These are phyloP conservation scores for Fistulifera pelliculosa DNA, from an alignment of 108 stramenopile species.

Conservation along the genomic window DNA sequence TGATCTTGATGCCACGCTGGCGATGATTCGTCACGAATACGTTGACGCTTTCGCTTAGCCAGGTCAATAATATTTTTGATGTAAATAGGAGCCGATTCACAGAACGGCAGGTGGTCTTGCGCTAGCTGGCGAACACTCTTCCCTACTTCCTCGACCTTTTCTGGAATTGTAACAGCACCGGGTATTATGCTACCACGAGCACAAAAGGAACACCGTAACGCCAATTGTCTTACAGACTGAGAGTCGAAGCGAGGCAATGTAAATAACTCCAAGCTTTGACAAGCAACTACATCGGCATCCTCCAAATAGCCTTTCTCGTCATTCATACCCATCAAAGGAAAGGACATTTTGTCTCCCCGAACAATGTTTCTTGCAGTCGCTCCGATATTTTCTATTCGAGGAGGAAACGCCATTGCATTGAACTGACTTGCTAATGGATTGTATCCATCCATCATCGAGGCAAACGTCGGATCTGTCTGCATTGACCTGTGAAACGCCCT, in stretches of 20 bases:
- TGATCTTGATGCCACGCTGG: conserved; percentile 3
- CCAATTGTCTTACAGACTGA: neutral
- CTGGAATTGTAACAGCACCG: conserved; percentile 2
- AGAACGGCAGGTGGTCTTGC: conserved; percentile 1
- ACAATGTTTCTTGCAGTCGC: too few relatives aligned
- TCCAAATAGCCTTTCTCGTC: neutral
- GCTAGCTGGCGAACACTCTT: conserved; percentile 5
- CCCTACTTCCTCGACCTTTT: neutral
- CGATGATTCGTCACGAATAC: neutral
- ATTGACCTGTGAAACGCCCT: too few relatives aligned
- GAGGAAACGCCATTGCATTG: too few relatives aligned
- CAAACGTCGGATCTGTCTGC: too few relatives aligned
- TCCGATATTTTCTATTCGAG: too few relatives aligned
- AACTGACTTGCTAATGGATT: too few relatives aligned
- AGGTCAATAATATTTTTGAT: conserved; percentile 4
- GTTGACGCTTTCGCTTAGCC: neutral
- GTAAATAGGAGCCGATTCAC: conserved; percentile 1
- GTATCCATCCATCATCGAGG: too few relatives aligned
- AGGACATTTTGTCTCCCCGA: neutral
- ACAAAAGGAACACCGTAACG: too few relatives aligned
- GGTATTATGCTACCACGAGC: too few relatives aligned
- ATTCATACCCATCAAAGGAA: conserved; percentile 1
- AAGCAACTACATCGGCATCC: neutral
- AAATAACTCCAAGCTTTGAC: conserved; percentile 3
- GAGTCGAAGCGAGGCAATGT: conserved; percentile 1